These are phyloP conservation scores for Chrysanthemum lavandulifolium DNA, from an alignment of 129 eudicot genomes.

Conservation along the genomic window DNA sequence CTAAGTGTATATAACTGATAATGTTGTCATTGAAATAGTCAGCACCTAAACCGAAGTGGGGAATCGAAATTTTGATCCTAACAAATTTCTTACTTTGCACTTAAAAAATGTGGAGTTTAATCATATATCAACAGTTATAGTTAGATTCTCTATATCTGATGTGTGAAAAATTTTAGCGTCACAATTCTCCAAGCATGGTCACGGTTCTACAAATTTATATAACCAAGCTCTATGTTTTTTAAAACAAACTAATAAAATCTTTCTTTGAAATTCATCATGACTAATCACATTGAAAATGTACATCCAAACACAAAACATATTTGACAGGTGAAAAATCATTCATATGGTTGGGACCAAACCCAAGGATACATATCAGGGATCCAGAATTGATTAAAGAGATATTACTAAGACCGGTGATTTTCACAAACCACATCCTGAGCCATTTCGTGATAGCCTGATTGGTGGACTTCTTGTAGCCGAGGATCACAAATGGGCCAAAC, in stretches of 20 bases:
- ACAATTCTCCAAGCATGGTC: too few relatives aligned
- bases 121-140: too few relatives aligned
- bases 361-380: conserved; percentile 48
- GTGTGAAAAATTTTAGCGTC: too few relatives aligned
- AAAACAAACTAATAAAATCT: background rate
- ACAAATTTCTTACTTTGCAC: too few relatives aligned
- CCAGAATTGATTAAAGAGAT: conserved; percentile 59
- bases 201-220: too few relatives aligned
- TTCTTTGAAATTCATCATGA: background rate
- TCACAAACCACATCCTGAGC: conserved; percentile 43
- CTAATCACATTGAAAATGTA: conserved; percentile 1
- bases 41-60: too few relatives aligned
- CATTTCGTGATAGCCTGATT: conserved; percentile 31
- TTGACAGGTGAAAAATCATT: conserved; percentile 47
- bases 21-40: too few relatives aligned
- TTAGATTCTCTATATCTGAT: too few relatives aligned
- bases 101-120: too few relatives aligned
- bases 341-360: conserved; percentile 51
- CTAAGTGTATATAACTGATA: too few relatives aligned
- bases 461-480: conserved; percentile 42
- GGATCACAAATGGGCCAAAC: conserved; percentile 58
- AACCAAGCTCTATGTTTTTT: too few relatives aligned
- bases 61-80: too few relatives aligned
- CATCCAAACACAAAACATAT: background rate
- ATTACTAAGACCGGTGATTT: conserved; percentile 47